Evolutionary conservation across 2,329 filamentous ascomycete genomes (phyloP).

Genomic region (Paramyrothecium roridum): DNA sequence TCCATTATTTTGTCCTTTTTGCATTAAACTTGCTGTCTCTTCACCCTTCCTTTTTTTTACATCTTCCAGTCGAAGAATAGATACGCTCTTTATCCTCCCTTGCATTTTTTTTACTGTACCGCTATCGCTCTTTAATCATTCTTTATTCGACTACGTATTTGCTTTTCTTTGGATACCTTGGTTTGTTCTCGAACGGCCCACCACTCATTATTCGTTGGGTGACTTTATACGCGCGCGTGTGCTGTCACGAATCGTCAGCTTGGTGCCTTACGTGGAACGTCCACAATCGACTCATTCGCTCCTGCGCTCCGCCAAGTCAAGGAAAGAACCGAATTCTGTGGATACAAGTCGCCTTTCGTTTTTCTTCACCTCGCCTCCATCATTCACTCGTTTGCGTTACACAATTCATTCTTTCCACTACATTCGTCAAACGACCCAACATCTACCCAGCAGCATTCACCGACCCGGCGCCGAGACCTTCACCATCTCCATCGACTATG

Average conservation of each 20-base stretch:
- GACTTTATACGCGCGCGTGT: not conserved
- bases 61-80: not conserved
- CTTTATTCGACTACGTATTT: not conserved
- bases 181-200: not conserved
- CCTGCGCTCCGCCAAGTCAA: not conserved
- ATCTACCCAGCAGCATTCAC: not conserved
- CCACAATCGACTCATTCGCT: not conserved
- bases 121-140: not conserved
- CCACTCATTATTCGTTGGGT: not conserved
- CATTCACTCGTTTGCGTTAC: too few species aligned
- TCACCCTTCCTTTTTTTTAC: not conserved
- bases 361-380: too few species aligned
- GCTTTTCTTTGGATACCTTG: not conserved
- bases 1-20: too few species aligned
- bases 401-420: not conserved
- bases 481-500: constrained; percentile 15
- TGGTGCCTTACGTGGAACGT: not conserved
- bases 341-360: not conserved
- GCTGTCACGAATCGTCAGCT: not conserved
- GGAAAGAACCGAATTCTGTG: not conserved
- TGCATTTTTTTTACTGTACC: not conserved
- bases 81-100: not conserved
- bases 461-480: not conserved
- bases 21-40: too few species aligned
- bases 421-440: not conserved